phyloP scores from a whole-genome alignment of 108 stramenopile species.

The Tribonema minus region DNA sequence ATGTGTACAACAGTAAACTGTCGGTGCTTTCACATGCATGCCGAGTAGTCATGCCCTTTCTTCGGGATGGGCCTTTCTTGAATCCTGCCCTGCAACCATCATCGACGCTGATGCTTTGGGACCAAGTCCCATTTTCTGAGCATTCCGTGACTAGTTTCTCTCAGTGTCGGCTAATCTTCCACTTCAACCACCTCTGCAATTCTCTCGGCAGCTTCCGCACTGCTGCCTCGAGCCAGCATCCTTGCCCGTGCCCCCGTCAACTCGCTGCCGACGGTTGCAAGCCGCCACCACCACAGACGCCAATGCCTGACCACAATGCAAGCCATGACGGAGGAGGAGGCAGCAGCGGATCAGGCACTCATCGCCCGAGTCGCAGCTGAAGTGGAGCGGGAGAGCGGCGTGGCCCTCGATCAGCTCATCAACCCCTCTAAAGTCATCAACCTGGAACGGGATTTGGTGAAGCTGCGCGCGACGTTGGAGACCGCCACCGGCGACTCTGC shows the following conservation, averaged over 20 bases:
- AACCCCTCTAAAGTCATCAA: slow-evolving; percentile 47
- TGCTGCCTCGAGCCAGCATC: neutral
- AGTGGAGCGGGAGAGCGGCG: slow-evolving; percentile 32
- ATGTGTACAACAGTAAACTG: too few species aligned
- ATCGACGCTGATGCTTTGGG: too few species aligned
- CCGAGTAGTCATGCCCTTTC: too few species aligned
- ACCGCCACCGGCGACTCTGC: slow-evolving; percentile 4
- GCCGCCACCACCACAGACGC: too few species aligned
- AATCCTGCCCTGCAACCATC: too few species aligned
- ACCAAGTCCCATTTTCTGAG: too few species aligned
- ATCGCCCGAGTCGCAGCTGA: slow-evolving; percentile 32
- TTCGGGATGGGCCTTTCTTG: too few species aligned
- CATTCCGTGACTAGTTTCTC: too few species aligned
- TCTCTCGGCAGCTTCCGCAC: neutral
- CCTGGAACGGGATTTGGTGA: slow-evolving; percentile 41
- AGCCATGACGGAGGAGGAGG: neutral
- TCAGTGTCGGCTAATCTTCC: too few species aligned
- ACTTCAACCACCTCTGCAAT: neutral
- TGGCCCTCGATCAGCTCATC: slow-evolving; percentile 45
- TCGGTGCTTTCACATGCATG: too few species aligned
- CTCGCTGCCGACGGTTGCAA: neutral
- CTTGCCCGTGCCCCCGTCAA: neutral
- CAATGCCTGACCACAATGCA: too few species aligned
- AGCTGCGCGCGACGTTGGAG: slow-evolving; percentile 16
- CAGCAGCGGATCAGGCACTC: slow-evolving; percentile 13